phyloP scores from a whole-genome alignment of 228 moss, liverwort and hornwort genomes.

The Sphagnum magellanicum region DNA sequence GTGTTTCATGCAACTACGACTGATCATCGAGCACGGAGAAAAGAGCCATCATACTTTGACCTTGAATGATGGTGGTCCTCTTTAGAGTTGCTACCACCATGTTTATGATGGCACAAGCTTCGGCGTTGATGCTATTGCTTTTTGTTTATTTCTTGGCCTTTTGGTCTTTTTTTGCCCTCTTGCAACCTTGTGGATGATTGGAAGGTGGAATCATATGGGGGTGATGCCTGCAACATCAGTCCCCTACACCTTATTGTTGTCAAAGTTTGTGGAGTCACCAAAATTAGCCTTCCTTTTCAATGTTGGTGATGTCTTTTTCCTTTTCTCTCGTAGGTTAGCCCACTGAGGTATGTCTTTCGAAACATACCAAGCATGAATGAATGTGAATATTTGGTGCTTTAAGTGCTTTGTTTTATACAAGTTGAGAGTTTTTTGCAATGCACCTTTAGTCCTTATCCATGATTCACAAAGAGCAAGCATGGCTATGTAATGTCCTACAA shows the following conservation, averaged over 20 bases:
- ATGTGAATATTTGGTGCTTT: background rate
- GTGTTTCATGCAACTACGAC: background rate
- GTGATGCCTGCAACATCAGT: background rate
- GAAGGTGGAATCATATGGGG: background rate
- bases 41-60: background rate
- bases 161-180: background rate
- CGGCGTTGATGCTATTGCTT: background rate
- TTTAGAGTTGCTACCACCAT: background rate
- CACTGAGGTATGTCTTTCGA: constrained; percentile 1
- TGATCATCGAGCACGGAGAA: background rate
- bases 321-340: background rate
- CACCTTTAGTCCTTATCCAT: background rate
- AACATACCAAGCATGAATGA: constrained; percentile 1
- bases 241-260: background rate
- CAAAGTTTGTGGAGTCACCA: background rate
- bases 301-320: background rate
- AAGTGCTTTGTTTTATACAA: constrained; percentile 1
- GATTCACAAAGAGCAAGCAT: background rate
- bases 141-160: background rate
- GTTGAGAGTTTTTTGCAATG: background rate
- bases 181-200: background rate
- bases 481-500: background rate
- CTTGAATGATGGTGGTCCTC: background rate
- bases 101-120: background rate
- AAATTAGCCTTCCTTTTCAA: background rate